Percentiles rank a stretch among this genome's conserved stretches.
Evolutionary conservation across 495 filamentous ascomycete genomes (phyloP).

Genomic region (Acidomyces sp.): DNA sequence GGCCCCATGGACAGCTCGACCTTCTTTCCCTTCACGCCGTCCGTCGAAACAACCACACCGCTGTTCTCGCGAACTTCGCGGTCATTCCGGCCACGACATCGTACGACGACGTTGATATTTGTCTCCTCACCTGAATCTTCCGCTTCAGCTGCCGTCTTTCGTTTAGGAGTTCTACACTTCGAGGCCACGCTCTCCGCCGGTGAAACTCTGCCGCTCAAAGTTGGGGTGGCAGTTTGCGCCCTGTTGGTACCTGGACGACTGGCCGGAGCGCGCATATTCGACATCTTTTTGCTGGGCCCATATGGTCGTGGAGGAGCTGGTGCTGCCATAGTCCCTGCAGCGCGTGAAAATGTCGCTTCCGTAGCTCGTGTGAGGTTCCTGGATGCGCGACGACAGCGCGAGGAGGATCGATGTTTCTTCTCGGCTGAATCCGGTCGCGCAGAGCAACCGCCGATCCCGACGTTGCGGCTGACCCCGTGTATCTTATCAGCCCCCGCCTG

Average conservation of each 20-base stretch:
- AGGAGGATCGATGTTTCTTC: too few relatives aligned
- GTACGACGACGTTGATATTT: constrained; percentile 92
- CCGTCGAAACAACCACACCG: constrained; percentile 75
- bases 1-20: constrained; percentile 88
- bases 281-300: constrained; percentile 40
- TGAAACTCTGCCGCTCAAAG: constrained; percentile 37
- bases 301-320: constrained; percentile 36
- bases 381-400: too few relatives aligned
- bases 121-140: constrained; percentile 71
- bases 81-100: constrained; percentile 84
- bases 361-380: too few relatives aligned
- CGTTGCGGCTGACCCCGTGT: too few relatives aligned
- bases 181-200: constrained; percentile 50
- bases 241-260: constrained; percentile 21
- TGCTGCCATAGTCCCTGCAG: constrained; percentile 40
- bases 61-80: constrained; percentile 88
- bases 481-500: too few relatives aligned
- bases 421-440: too few relatives aligned
- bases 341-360: too few relatives aligned
- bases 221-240: constrained; percentile 35
- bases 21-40: constrained; percentile 68
- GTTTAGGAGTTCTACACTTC: constrained; percentile 35
- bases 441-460: too few relatives aligned
- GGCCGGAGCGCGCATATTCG: constrained; percentile 34
- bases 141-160: constrained; percentile 38